Evolutionary conservation across 1,284 basidiomycete species (phyloP), one percentile per base, ranked within the genome.

Genomic region (Afroboletus lepidellus): DNA sequence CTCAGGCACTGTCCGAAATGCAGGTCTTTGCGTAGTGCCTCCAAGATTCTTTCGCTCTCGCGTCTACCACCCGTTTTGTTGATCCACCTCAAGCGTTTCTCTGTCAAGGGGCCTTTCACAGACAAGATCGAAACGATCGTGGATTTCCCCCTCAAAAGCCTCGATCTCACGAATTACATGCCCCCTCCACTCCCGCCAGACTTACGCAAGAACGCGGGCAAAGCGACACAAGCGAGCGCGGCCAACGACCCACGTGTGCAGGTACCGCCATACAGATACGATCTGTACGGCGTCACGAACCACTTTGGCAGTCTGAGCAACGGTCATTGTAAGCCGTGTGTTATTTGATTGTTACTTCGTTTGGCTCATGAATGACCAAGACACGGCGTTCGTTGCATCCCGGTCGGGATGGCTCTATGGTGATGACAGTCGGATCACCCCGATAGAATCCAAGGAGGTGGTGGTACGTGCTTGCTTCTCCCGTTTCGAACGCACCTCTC

Each of bases 11-110:
- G 94, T 69, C 94, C 96, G 1, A 80, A 85, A 52, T 99, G 96
- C 79, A 98, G 41, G 70, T 75, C 77, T 41, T 75, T 86, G 18
- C 80, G 90, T 36, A 82, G 81, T 51, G 89, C 90, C 6, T 82
- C 83, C 18, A 93, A 92, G 69, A 79, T 77, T 30, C 79, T 99
- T n/a, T 90, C 86, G 5, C 76, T 93, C 23, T 85, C 95, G 3
- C 87, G 96, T 15, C 78, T 99, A 12, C 97, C 97, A 0, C 94
- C 94, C 0, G 85, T 99, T 33, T 80, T 99, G 13, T 77, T 99
- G 57, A 94, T 99, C 60, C 95, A 98, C 65, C 79, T 99, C 38
- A 99, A 99, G 67, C 85, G 97, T 30, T 99, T 99, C 74, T 90
- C 91, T 43, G 89, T 89, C 57, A 90, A 92, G 59, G 94, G 94